Evolutionary conservation across 805 yeast species (phyloP).

Genomic region (Peterozyma xylosa): DNA sequence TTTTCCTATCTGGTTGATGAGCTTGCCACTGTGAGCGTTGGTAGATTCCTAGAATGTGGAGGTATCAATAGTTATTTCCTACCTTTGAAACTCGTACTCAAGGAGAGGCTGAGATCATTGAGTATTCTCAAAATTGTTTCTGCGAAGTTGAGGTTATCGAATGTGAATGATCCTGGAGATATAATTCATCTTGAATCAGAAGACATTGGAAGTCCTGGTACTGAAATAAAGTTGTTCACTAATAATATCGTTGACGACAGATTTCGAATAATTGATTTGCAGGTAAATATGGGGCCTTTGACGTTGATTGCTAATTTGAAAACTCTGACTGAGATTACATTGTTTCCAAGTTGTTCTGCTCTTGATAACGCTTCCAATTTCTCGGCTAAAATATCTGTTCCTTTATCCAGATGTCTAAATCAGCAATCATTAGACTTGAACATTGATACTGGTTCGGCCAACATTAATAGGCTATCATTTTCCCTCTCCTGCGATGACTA

Average conservation of each 20-base stretch:
- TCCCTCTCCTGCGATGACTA: too few species aligned
- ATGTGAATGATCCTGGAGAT: too few species aligned
- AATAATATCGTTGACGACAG: neutral
- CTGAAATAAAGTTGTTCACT: neutral
- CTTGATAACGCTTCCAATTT: neutral
- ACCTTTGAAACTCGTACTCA: slow-evolving; percentile 24
- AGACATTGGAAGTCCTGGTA: too few species aligned
- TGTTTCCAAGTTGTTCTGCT: neutral
- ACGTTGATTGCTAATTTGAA: neutral
- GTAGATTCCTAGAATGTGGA: slow-evolving; percentile 28
- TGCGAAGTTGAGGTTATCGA: too few species aligned
- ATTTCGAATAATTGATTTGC: neutral
- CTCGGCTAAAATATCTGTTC: neutral
- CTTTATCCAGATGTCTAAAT: neutral
- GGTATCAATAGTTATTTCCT: slow-evolving; percentile 30
- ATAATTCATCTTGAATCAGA: too few species aligned
- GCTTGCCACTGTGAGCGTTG: slow-evolving; percentile 27
- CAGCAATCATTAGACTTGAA: too few species aligned
- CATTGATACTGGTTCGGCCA: too few species aligned
- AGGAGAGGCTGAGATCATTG: neutral
- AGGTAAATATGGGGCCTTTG: neutral
- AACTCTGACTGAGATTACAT: neutral
- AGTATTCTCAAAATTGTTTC: too few species aligned
- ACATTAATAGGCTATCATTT: too few species aligned
- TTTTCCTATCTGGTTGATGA: slow-evolving; percentile 21